A percentile compares a stretch with the other conserved stretches of the same genome.
phyloP scores from a whole-genome alignment of 1,284 basidiomycete species.

The Pseudozyma pruni region DNA sequence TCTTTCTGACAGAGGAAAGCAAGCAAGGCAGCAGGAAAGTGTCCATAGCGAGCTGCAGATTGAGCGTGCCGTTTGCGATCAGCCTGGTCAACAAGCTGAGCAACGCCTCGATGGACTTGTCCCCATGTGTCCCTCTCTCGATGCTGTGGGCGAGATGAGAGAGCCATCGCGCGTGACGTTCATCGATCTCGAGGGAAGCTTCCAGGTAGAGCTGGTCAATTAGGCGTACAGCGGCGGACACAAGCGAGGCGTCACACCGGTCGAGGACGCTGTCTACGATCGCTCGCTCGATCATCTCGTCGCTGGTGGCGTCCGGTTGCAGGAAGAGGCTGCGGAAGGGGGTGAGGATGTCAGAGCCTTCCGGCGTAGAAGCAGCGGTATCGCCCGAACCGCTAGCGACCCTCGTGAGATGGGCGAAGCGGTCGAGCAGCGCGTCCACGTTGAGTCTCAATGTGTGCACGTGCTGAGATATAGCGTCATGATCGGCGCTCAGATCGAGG shows the following conservation, averaged over 20 bases:
- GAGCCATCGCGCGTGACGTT: constrained; percentile 46
- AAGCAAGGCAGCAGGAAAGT: constrained; percentile 34
- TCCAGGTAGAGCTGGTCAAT: constrained; percentile 51
- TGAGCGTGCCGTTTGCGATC: constrained; percentile 42
- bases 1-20: constrained; percentile 10
- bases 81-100: constrained; percentile 21
- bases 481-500: constrained; percentile 6
- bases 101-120: constrained; percentile 11
- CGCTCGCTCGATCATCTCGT: constrained; percentile 43
- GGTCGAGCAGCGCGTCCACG: constrained; percentile 31
- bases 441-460: constrained; percentile 24
- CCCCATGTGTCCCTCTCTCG: constrained; percentile 12
- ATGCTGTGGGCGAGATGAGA: constrained; percentile 25
- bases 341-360: constrained; percentile 26
- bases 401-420: constrained; percentile 14
- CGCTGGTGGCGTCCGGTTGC: constrained; percentile 34
- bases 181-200: constrained; percentile 49
- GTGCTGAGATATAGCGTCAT: constrained; percentile 25
- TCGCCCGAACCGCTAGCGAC: not conserved
- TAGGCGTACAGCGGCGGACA: constrained; percentile 28
- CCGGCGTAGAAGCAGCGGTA: constrained; percentile 15
- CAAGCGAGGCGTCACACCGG: constrained; percentile 3
- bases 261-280: constrained; percentile 37
- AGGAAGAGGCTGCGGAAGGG: constrained; percentile 34
- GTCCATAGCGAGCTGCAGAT: constrained; percentile 38